A percentile compares a stretch with the other conserved stretches of the same genome.
These are phyloP conservation scores for Colletotrichum euphorbiae DNA, from an alignment of 2,329 filamentous ascomycete species.

Conservation along the genomic window DNA sequence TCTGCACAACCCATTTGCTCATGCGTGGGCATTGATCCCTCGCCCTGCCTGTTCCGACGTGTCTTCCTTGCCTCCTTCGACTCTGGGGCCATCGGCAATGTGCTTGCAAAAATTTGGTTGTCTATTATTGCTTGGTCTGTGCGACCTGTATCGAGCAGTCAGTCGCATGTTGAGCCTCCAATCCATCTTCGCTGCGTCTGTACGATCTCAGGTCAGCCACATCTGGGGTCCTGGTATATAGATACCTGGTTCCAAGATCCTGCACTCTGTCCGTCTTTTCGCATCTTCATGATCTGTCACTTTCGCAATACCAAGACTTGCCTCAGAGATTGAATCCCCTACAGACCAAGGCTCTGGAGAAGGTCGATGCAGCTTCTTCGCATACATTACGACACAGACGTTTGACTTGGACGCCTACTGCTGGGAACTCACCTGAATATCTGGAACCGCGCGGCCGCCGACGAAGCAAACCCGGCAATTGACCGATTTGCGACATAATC, in stretches of 20 bases:
- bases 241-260: slow-evolving; percentile 49
- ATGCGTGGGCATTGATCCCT: slow-evolving; percentile 43
- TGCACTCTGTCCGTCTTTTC: slow-evolving; percentile 43
- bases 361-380: neutral
- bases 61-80: slow-evolving; percentile 41
- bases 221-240: slow-evolving; percentile 50
- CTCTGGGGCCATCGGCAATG: slow-evolving; percentile 20
- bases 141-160: slow-evolving; percentile 32
- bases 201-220: slow-evolving; percentile 48
- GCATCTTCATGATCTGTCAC: slow-evolving; percentile 29
- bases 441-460: neutral
- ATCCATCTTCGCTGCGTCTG: slow-evolving; percentile 45
- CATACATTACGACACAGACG: neutral
- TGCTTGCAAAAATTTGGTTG: slow-evolving; percentile 23
- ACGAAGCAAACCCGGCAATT: neutral
- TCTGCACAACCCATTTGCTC: slow-evolving; percentile 54
- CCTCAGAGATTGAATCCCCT: neutral
- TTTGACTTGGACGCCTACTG: neutral
- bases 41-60: slow-evolving; percentile 41
- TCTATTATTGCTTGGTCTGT: slow-evolving; percentile 38
- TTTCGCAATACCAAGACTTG: slow-evolving; percentile 4
- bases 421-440: neutral
- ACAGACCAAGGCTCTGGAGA: neutral
- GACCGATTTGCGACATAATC: slow-evolving; percentile 1
- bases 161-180: slow-evolving; percentile 39